phyloP scores from a whole-genome alignment of 2,329 filamentous ascomycete species.

The Calonectria henricotiae region DNA sequence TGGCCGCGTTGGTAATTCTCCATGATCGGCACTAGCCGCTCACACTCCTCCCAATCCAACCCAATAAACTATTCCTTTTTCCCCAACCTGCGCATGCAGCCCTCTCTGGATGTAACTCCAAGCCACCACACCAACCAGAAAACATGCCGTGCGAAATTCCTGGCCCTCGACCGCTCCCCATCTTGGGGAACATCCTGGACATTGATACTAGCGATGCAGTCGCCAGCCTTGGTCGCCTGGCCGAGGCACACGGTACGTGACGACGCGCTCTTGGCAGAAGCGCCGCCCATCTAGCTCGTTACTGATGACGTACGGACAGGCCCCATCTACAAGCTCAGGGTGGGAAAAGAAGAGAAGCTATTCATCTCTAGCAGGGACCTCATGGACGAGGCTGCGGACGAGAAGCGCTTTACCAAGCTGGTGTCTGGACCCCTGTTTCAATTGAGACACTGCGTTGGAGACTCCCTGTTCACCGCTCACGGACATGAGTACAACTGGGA shows the following conservation, averaged over 20 bases:
- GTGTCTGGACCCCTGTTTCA: conserved; percentile 62
- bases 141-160: conserved; percentile 30
- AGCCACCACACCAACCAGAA: not conserved
- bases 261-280: not conserved
- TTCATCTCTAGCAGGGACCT: conserved; percentile 37
- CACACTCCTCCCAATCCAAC: conserved; percentile 2
- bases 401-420: conserved; percentile 72
- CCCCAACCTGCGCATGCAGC: not conserved
- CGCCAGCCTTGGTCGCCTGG: conserved; percentile 25
- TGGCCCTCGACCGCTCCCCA: conserved; percentile 25
- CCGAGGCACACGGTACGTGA: conserved; percentile 26
- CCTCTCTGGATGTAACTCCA: not conserved
- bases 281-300: not conserved
- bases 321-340: conserved; percentile 33
- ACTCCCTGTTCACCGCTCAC: conserved; percentile 74
- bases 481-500: conserved; percentile 66
- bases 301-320: conserved; percentile 6
- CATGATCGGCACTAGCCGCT: conserved; percentile 28
- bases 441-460: conserved; percentile 65
- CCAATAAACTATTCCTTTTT: conserved; percentile 8
- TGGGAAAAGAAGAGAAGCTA: conserved; percentile 26
- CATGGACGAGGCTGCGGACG: conserved; percentile 73
- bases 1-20: conserved; percentile 10
- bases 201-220: conserved; percentile 33
- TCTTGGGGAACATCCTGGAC: conserved; percentile 33